phyloP scores from a whole-genome alignment of 2,329 filamentous ascomycete species.

The Juglanconis juglandina region DNA sequence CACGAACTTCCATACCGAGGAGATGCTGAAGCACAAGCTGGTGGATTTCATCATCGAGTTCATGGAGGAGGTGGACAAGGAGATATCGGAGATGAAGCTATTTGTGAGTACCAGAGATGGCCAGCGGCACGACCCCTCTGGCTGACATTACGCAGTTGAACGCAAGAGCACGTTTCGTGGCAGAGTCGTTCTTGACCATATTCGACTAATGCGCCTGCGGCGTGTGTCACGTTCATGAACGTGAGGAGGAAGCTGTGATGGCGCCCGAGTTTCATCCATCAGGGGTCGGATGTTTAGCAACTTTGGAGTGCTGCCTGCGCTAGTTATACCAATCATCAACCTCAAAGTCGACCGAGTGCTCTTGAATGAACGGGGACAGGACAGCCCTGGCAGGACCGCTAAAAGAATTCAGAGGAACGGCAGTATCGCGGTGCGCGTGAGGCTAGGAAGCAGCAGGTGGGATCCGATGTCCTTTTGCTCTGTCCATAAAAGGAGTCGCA shows the following conservation, averaged over 20 bases:
- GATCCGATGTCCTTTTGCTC: no score
- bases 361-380: no score
- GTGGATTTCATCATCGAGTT: conserved; percentile 99
- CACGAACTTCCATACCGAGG: conserved; percentile 97
- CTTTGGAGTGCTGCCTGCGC: background rate
- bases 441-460: no score
- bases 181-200: conserved; percentile 95
- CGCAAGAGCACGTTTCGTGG: conserved; percentile 92
- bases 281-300: background rate
- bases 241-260: background rate
- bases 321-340: background rate
- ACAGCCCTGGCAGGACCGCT: no score
- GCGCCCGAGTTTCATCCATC: background rate
- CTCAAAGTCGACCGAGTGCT: conserved; percentile 15
- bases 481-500: no score
- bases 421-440: no score
- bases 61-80: conserved; percentile 99
- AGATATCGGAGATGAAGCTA: conserved; percentile 99
- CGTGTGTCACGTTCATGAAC: background rate
- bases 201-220: conserved; percentile 9
- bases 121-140: conserved; percentile 27
- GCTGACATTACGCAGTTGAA: conserved; percentile 64
- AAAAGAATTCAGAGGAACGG: no score
- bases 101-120: conserved; percentile 51
- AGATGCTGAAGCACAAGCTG: conserved; percentile 98